Base-by-base conservation (phyloP, 2,329 filamentous ascomycete species). In the Epicoccum sorghinum region DNA sequence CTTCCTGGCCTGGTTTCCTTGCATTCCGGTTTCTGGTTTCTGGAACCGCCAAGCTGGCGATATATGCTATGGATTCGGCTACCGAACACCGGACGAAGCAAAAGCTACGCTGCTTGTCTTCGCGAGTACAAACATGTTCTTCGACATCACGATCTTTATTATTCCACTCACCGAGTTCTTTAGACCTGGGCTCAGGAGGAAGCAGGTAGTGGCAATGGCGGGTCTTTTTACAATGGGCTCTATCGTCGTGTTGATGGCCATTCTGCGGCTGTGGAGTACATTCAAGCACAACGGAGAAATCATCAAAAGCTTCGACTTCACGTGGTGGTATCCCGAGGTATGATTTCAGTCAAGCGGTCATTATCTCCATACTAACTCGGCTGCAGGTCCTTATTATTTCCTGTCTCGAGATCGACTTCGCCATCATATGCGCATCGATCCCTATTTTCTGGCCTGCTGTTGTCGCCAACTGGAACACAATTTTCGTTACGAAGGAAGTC, bases 361-460 rank as follows among this genome's bases (percentile, higher is more conserved):
- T 12, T 12, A 13, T 5, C 13, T 13, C 13, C 32, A 12, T 13
- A 13, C 32, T 33, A 33, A 33, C 10, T 4, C 13, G 4, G 10
- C 13, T 33, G 9, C 13, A 33, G 32, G 32, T 33, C 3, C 47
- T 70, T n/a, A 65, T 73, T 32, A 58, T 74, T 37, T 68, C 67
- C 12, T 66, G 61, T 40, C 59, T 74, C 30, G 71, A 74, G 50
- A 58, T 74, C 43, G 65, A 73, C 30, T 67, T 74, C 39, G 71
- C 71, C 12, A 72, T 74, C 49, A 68, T 72, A 23, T 72, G 67
- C 57, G 71, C 70, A 27, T 71, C 68, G 7, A 70, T 75, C 52
- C 72, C 72, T 13, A 72, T 74, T 30, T 74, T 75, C 62, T 75
- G 72, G 72, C 71, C 70, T 6, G 56, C 64, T 12, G 58, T 75